These are phyloP conservation scores for Dactylellina haptotyla DNA, from an alignment of 2,329 filamentous ascomycete species.

Conservation along the genomic window DNA sequence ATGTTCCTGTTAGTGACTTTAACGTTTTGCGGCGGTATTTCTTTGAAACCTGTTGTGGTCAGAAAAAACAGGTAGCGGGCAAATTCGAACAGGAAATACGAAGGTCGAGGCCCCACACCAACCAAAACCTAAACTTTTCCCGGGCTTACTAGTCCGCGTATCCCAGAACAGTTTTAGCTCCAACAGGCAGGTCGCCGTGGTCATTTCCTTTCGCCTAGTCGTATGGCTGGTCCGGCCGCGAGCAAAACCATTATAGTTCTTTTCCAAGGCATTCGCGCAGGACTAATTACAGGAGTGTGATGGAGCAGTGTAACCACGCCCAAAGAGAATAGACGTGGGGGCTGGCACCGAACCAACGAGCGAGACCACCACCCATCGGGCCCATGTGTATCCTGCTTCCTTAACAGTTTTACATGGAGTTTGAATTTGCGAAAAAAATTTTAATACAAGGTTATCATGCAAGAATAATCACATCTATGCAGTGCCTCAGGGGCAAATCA, in stretches of 20 bases:
- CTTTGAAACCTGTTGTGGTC: neutral
- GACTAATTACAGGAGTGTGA: constrained; percentile 32
- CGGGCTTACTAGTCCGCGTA: neutral
- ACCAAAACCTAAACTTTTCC: neutral
- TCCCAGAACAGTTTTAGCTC: neutral
- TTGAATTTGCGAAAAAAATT: neutral
- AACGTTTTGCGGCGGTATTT: neutral
- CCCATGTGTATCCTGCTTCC: neutral
- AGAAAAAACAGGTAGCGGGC: no score
- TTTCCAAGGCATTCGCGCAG: no score
- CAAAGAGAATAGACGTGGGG: neutral
- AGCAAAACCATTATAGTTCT: no score
- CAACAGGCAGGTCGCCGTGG: constrained; percentile 7
- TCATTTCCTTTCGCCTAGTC: constrained; percentile 29
- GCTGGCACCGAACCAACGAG: no score
- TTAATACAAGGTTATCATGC: constrained; percentile 22
- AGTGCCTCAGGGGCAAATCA: constrained; percentile 30
- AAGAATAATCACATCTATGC: constrained; percentile 29
- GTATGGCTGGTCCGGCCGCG: no score
- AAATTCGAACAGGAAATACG: no score
- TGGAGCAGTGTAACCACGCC: neutral
- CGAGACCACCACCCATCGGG: neutral
- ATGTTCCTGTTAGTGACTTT: no score
- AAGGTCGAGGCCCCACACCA: no score
- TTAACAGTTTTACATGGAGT: neutral